Conservation (phyloP, 768 basidiomycete genomes). For the Tephrocybe rancida region DNA sequence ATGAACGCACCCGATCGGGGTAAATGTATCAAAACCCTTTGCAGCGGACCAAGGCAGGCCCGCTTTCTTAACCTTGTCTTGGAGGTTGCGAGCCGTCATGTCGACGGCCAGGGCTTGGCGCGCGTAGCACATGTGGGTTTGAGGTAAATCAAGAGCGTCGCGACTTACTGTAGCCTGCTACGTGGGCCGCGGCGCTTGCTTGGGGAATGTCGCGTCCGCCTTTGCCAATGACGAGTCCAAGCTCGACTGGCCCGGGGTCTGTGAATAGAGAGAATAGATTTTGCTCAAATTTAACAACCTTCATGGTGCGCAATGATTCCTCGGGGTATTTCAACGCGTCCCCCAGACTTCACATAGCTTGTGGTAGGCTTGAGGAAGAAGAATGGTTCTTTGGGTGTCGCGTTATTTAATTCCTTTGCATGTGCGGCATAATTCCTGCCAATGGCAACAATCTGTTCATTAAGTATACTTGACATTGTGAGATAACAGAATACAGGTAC, state of each 20-base stretch:
- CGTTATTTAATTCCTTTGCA: conserved; percentile 89
- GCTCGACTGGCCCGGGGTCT: conserved; percentile 65
- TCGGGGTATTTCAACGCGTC: conserved; percentile 81
- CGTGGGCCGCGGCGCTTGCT: conserved; percentile 69
- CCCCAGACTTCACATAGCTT: conserved; percentile 79
- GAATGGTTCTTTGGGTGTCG: conserved; percentile 92
- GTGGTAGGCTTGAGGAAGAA: conserved; percentile 98
- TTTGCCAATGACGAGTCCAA: conserved; percentile 95
- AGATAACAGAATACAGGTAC: conserved; percentile 19
- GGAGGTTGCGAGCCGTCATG: conserved; percentile 95
- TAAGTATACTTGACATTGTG: neutral
- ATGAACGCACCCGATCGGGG: conserved; percentile 74
- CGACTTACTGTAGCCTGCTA: conserved; percentile 88
- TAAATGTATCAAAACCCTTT: conserved; percentile 97
- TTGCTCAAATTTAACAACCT: conserved; percentile 47
- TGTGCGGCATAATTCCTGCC: conserved; percentile 94
- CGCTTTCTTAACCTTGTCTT: conserved; percentile 88
- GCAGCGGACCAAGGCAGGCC: conserved; percentile 98
- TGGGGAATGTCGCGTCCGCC: conserved; percentile 80
- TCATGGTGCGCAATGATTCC: conserved; percentile 91
- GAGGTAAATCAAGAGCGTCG: neutral
- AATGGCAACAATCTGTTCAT: conserved; percentile 84
- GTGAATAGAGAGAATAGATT: neutral
- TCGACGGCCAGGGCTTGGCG: conserved; percentile 86
- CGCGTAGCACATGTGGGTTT: conserved; percentile 5